phyloP scores from a whole-genome alignment of 1,284 basidiomycete species.

The Irpex rosettiformis region DNA sequence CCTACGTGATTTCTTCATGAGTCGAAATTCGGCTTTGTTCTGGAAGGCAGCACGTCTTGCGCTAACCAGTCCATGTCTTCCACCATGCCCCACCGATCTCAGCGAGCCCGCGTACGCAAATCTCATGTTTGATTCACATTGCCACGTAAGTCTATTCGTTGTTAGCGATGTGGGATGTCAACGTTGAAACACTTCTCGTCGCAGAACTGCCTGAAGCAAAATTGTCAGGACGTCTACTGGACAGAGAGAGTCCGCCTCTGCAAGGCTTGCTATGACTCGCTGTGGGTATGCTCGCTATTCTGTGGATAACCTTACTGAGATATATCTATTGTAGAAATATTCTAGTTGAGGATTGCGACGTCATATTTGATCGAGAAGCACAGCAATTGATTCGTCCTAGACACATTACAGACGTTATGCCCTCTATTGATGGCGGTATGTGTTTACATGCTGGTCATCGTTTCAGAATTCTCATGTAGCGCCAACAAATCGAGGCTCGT shows the following conservation, averaged over 20 bases:
- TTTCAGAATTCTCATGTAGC: neutral
- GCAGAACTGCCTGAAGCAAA: neutral
- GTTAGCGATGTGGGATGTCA: neutral
- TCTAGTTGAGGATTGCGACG: no score
- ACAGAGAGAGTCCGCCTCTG: neutral
- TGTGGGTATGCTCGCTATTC: neutral
- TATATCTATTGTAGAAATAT: no score
- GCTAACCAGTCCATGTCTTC: slow-evolving; percentile 9
- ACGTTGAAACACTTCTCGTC: no score
- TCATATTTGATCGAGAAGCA: no score
- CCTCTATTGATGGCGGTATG: neutral
- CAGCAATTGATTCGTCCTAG: no score
- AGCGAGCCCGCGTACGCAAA: slow-evolving; percentile 24
- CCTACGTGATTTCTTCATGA: slow-evolving; percentile 6
- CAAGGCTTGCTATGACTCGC: neutral
- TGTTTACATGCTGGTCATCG: neutral
- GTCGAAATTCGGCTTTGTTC: slow-evolving; percentile 3
- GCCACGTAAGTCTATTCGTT: slow-evolving; percentile 18
- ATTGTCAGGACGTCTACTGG: neutral
- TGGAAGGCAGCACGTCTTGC: slow-evolving; percentile 17
- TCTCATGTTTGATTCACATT: slow-evolving; percentile 23
- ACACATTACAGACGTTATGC: no score
- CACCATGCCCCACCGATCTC: slow-evolving; percentile 18
- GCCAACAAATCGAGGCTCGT: neutral
- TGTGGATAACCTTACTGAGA: neutral